Base-by-base conservation (phyloP, 345 rosid species). In the Barbarea vulgaris region DNA sequence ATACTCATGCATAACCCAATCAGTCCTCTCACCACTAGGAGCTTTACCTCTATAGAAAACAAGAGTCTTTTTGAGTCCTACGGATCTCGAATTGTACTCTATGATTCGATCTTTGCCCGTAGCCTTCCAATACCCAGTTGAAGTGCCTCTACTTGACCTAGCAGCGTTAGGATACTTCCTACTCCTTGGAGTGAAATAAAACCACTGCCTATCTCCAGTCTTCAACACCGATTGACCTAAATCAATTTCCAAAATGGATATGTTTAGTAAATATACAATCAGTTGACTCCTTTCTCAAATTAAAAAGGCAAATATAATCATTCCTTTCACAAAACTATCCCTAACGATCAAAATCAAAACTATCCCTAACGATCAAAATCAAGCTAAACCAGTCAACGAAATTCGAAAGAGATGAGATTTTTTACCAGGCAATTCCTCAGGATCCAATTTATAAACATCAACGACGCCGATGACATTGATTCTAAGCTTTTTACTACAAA, bases 1-100 rank as follows among this genome's bases (percentile, higher is more conserved):
- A 56, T 94, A 94, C 75, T 94, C 99, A 12, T 94, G 97, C 99
- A 94, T 94, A 66, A 94, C 99, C 99, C 99, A 94, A 72, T 94
- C 96, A 61, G 97, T 91, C 5, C 99, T 81, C 30, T 83, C 80
- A 47, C 99, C 99, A 60, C 2, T 82, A 9, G 97, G 97, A 9
- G 99, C 96, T 5, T 92, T 90, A 18, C 98, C 97, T 72, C 79
- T 82, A 25, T 94, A 88, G 80, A 88, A 91, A 67, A 94, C 96
- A 19, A 91, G 86, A 68, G 98, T 91, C 83, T 94, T 94, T 77
- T 94, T 94, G 61, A 87, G 74, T 44, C 97, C 97, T 15, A 88
- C 98, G 1, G 68, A 59, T 42, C 93, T 84, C 19, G 89, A 82
- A 62, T 82, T 81, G 70, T 85, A 88, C 2, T 72, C 64, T 3